Evolutionary conservation across 129 eudicot genomes (phyloP).

Genomic region (Logfia minima): DNA sequence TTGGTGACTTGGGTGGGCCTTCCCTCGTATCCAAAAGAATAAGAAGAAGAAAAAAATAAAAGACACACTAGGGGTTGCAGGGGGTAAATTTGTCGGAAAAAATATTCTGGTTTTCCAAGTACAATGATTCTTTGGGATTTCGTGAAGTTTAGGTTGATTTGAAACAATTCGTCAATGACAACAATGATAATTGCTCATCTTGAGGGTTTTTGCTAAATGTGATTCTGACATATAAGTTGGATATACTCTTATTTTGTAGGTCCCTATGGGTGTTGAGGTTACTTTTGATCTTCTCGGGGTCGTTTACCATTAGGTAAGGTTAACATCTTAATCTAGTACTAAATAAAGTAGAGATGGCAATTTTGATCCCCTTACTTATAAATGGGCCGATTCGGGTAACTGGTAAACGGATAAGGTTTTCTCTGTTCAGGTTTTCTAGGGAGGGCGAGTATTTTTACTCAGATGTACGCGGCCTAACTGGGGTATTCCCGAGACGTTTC

Average conservation of each 20-base stretch:
- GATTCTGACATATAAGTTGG: not conserved
- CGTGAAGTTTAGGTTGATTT: slow-evolving; percentile 3
- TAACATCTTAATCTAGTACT: not conserved
- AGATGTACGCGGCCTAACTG: too few species aligned
- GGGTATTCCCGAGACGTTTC: too few species aligned
- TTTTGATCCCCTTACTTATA: not conserved
- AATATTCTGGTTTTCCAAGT: not conserved
- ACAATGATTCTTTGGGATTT: not conserved
- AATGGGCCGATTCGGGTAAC: too few species aligned
- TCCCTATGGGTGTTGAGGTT: slow-evolving; percentile 84
- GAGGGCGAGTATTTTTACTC: too few species aligned
- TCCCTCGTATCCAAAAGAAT: too few species aligned
- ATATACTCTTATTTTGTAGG: slow-evolving; percentile 40
- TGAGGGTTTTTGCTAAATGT: not conserved
- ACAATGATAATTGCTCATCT: not conserved
- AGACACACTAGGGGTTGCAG: too few species aligned
- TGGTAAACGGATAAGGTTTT: too few species aligned
- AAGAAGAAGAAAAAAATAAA: too few species aligned
- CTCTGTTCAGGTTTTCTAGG: too few species aligned
- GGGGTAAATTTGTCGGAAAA: not conserved
- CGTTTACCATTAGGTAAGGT: slow-evolving; percentile 77
- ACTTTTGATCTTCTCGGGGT: slow-evolving; percentile 84
- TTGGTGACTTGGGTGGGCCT: too few species aligned
- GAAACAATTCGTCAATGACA: not conserved
- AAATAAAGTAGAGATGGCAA: not conserved